Evolutionary conservation across 1,139 yeast species (phyloP).

Genomic region (Arxiozyma telluris): DNA sequence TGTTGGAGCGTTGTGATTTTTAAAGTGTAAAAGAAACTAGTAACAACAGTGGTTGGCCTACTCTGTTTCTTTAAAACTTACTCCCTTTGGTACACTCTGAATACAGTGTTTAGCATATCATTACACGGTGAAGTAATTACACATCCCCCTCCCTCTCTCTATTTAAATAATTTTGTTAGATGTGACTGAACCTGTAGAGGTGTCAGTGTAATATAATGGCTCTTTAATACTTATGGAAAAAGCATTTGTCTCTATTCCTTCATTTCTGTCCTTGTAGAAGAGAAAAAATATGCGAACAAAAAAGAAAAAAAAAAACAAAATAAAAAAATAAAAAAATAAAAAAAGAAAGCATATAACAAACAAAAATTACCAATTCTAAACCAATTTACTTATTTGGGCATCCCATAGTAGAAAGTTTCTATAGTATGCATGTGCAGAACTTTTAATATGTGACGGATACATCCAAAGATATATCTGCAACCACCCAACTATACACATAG

Average conservation of each 20-base stretch:
- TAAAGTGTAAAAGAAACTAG: not conserved
- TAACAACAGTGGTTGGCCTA: not conserved
- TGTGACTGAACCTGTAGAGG: no score
- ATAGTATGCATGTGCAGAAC: not conserved
- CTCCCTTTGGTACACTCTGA: not conserved
- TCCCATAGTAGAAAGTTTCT: not conserved
- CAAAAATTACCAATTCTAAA: no score
- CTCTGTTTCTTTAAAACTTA: not conserved
- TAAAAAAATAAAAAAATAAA: no score
- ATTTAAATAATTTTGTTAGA: not conserved
- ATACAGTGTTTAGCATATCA: no score
- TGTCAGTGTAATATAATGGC: not conserved
- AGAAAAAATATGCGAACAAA: no score
- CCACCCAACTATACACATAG: no score
- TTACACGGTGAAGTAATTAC: no score
- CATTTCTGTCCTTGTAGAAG: not conserved
- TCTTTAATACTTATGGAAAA: not conserved
- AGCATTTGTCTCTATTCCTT: not conserved
- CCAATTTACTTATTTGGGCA: not conserved
- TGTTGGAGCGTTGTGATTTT: not conserved
- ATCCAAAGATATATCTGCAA: no score
- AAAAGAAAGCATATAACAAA: not conserved
- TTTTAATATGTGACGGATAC: no score
- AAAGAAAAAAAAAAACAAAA: not conserved
- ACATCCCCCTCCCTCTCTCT: not conserved